phyloP scores from a whole-genome alignment of 1,139 yeast genomes.

The Suhomyces bribrorum region DNA sequence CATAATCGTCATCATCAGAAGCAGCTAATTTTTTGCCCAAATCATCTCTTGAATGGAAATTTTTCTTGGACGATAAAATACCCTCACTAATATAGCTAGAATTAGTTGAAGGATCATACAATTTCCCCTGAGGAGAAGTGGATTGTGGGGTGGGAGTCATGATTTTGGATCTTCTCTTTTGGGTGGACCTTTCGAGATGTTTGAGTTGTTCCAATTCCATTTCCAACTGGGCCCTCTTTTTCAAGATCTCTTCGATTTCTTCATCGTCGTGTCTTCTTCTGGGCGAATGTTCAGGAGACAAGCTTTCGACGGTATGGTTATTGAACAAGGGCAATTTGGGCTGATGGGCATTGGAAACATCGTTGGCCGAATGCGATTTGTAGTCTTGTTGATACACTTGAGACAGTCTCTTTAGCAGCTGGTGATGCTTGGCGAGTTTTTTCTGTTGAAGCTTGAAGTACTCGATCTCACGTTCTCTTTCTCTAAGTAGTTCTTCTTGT shows the following conservation, averaged over 20 bases:
- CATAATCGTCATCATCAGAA: constrained; percentile 28
- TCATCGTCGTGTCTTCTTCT: constrained; percentile 17
- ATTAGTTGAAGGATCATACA: constrained; percentile 22
- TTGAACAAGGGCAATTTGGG: constrained; percentile 15
- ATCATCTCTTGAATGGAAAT: constrained; percentile 37
- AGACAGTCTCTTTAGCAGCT: constrained; percentile 20
- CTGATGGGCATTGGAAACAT: constrained; percentile 14
- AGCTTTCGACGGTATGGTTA: constrained; percentile 31
- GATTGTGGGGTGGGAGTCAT: constrained; percentile 5
- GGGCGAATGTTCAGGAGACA: constrained; percentile 30
- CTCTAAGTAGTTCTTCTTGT: constrained; percentile 20
- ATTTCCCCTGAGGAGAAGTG: constrained; percentile 5
- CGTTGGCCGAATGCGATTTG: constrained; percentile 19
- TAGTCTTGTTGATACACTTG: constrained; percentile 12
- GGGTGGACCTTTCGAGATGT: constrained; percentile 34
- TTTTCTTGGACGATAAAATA: constrained; percentile 32
- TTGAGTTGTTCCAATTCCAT: constrained; percentile 41
- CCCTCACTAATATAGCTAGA: constrained; percentile 42
- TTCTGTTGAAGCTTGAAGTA: constrained; percentile 31
- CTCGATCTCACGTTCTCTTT: constrained; percentile 36
- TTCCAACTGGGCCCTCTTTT: constrained; percentile 43
- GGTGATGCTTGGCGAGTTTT: constrained; percentile 27
- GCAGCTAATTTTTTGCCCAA: constrained; percentile 38
- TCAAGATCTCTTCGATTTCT: constrained; percentile 32
- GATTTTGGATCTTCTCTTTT: constrained; percentile 17